These are phyloP conservation scores for Bauhinia variegata DNA, from an alignment of 306 rosid genomes.

Conservation along the genomic window DNA sequence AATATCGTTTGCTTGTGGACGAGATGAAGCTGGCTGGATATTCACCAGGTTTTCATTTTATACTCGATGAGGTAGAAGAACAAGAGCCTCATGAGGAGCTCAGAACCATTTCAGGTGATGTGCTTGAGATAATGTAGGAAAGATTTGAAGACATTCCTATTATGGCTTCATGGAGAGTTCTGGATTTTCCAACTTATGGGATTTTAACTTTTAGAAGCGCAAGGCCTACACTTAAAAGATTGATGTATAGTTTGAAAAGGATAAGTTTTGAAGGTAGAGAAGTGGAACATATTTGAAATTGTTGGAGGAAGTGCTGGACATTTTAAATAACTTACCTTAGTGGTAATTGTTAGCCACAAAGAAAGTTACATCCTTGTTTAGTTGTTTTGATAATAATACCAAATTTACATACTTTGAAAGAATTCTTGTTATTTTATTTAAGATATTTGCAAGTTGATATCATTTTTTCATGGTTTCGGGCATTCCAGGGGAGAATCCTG, in stretches of 20 bases:
- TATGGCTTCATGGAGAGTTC: conserved; percentile 8
- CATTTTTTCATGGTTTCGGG: no score
- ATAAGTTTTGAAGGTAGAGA: neutral
- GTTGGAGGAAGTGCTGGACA: no score
- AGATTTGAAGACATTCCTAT: conserved; percentile 3
- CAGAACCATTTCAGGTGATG: conserved; percentile 9
- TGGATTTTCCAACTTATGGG: neutral
- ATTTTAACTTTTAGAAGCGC: neutral
- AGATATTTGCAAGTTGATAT: no score
- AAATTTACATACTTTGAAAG: no score
- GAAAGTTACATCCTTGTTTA: no score
- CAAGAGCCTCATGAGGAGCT: conserved; percentile 38
- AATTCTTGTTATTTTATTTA: no score
- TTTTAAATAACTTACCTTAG: no score
- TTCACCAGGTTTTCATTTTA: conserved; percentile 44
- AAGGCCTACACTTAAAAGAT: neutral
- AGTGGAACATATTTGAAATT: neutral
- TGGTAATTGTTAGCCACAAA: no score
- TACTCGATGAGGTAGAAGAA: conserved; percentile 53
- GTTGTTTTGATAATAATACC: no score
- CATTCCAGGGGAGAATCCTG: no score
- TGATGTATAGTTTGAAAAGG: neutral
- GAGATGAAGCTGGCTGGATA: conserved; percentile 73
- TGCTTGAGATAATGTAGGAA: conserved; percentile 22
- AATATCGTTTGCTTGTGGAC: conserved; percentile 56